Conservation (phyloP, 345 rosid genomes). For the Melaleuca quinquenervia region DNA sequence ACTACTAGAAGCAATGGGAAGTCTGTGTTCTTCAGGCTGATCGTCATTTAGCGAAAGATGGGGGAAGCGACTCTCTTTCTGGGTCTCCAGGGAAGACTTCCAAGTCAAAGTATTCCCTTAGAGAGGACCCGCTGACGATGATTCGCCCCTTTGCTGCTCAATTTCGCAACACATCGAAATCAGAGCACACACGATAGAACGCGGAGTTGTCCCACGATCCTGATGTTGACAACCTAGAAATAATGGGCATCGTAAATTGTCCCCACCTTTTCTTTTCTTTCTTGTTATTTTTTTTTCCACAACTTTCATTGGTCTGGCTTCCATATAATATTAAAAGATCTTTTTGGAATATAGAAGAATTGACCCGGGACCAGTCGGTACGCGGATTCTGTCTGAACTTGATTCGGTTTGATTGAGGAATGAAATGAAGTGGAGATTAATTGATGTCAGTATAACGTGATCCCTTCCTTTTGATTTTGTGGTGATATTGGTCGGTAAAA, state of each 20-base stretch:
- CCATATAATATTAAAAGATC: neutral
- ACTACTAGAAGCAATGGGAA: neutral
- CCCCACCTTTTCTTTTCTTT: neutral
- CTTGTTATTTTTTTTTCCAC: too few species aligned
- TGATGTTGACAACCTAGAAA: neutral
- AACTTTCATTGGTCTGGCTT: neutral
- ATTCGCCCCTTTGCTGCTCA: neutral
- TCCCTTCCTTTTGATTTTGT: too few species aligned
- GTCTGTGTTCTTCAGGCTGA: neutral
- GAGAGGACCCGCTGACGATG: neutral
- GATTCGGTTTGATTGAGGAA: neutral
- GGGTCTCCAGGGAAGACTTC: slow-evolving; percentile 17
- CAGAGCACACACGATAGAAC: neutral
- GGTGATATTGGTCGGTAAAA: too few species aligned
- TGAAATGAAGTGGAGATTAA: neutral
- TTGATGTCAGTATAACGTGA: neutral
- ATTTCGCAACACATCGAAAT: neutral
- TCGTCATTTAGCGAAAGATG: neutral
- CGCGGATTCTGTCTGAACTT: neutral
- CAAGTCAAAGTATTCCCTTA: slow-evolving; percentile 11
- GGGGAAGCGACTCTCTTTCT: neutral
- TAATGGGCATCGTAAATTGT: neutral
- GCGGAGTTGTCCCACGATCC: neutral
- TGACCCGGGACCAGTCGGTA: slow-evolving; percentile 1
- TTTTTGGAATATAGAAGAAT: neutral